Base-by-base conservation (phyloP, 2,329 filamentous ascomycete species). In the Alternaria sp. region DNA sequence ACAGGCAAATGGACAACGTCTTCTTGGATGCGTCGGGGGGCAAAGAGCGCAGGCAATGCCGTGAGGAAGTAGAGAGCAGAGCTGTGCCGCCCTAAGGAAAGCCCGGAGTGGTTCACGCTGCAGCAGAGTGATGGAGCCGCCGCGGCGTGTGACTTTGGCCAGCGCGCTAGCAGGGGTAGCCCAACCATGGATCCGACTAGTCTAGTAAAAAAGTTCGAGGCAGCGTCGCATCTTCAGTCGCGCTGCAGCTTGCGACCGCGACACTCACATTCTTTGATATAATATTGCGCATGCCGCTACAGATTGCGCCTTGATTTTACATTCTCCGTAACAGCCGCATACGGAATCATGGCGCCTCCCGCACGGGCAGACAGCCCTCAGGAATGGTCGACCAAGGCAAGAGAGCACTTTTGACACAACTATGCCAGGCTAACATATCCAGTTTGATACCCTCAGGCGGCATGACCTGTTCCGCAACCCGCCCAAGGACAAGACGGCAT, bases 381-480 rank as follows among this genome's bases (percentile, higher is more conserved):
- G 61, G 84, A 88, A 78, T 97, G 95, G 95, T 88, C 93, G 69
- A 90, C 92, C 79, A 87, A 93, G 56, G 60, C 59, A 62, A 51
- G 56, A 21, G n/a, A 13, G 44, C 43, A 23, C 54, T 50, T 25
- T 26, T 51, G 28, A 23, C 36, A 15, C 40, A 2, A 9, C 15
- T 5, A 19, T 32, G 6, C 26, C 25, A 55, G 6, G 40, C 53
- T 61, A 52, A 61, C 15, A 19, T 11, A 3, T 12, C 8, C 56
- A 62, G 73, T 98, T 92, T 83, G 88, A 97, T 79, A 96, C 93
- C 5, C 82, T 94, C 63, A 90, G 93, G 63, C 91, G 95, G 74
- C 93, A 99, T 76, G 87, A 92, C 56, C 91, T 99, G 21, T 99
- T 99, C 80, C 87, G 88, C 74, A 90, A 96, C 70, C 95, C 96